These are phyloP conservation scores for Boletus fagicola DNA, from an alignment of 768 basidiomycete species.

Conservation along the genomic window DNA sequence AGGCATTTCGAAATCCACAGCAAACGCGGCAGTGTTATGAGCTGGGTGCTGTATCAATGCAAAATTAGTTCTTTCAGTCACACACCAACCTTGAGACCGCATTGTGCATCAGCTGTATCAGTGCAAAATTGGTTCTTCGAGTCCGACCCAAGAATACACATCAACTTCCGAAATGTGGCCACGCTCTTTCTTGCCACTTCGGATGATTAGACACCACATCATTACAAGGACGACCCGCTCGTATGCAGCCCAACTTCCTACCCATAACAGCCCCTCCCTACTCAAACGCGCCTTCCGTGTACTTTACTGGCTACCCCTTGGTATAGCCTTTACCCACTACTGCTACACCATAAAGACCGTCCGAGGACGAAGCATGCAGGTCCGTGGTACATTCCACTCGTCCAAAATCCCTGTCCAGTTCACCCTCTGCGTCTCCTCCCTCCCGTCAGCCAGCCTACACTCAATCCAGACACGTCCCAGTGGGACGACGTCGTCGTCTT, in stretches of 20 bases:
- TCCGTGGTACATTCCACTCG: slow-evolving; percentile 25
- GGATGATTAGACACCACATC: neutral
- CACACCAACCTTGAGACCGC: no score
- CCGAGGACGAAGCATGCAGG: slow-evolving; percentile 74
- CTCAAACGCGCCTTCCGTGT: slow-evolving; percentile 17
- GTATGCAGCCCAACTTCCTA: neutral
- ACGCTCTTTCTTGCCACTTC: neutral
- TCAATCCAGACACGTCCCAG: slow-evolving; percentile 67
- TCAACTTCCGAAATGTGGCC: no score
- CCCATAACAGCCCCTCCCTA: neutral
- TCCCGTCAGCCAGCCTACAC: slow-evolving; percentile 56
- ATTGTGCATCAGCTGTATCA: neutral
- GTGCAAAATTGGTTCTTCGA: neutral
- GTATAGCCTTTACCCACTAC: slow-evolving; percentile 47
- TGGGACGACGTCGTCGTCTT: slow-evolving; percentile 66
- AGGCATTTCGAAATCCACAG: neutral
- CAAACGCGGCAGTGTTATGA: neutral
- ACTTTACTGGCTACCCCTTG: slow-evolving; percentile 60
- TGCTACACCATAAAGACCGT: slow-evolving; percentile 54
- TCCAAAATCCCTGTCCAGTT: neutral
- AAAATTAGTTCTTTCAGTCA: neutral
- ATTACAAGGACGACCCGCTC: neutral
- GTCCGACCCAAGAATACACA: no score
- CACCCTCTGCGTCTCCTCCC: neutral
- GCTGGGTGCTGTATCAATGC: neutral